Evolutionary conservation across 225 moss, liverwort and hornwort genomes (phyloP), one percentile per base, ranked within the genome.

Genomic region (Physcomitrellopsis africana): DNA sequence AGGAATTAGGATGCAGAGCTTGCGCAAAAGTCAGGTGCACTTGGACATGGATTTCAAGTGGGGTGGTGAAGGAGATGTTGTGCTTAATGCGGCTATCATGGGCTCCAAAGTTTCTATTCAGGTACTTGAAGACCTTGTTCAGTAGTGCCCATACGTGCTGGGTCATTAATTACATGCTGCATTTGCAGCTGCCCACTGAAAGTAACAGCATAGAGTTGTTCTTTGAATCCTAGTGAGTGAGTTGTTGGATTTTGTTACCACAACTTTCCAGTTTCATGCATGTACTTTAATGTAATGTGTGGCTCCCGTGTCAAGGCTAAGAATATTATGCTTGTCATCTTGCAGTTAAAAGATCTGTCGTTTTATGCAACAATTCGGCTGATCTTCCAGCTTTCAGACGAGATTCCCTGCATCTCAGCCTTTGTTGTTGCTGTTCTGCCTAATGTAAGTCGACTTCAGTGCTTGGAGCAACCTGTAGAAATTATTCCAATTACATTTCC

Each of bases 1-100:
- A 96, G 93, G 96, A 72, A 65, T 93, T 16, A 93, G 89, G 76
- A 73, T 92, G 37, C 90, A 92, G 67, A 67, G 80, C 42, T 77
- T 86, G 76, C 69, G 11, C 24, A 68, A 80, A 69, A 70, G 97
- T 63, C 94, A 97, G 72, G 81, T 97, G 42, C 94, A 89, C 58
- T 88, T 97, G 92, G 97, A 97, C 70, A 77, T 97, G 89, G 92
- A 97, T 66, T 89, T 94, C 45, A 87, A 86, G 72, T 97, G 97
- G 97, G 87, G 90, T 72, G 91, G 97, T 32, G 90, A 94, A 78
- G 92, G 92, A 1, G 92, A 91, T 81, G 84, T 97, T 81, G 84
- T 93, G 44, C 79, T 97, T 29, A 80, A 79, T 42, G 77, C 92
- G 20, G 82, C 88, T 52, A 85, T 89, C 53, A 47, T 96, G 69